Evolutionary conservation across 768 basidiomycete genomes (phyloP), one percentile per base, ranked within the genome.

Genomic region (Suillus luteus): DNA sequence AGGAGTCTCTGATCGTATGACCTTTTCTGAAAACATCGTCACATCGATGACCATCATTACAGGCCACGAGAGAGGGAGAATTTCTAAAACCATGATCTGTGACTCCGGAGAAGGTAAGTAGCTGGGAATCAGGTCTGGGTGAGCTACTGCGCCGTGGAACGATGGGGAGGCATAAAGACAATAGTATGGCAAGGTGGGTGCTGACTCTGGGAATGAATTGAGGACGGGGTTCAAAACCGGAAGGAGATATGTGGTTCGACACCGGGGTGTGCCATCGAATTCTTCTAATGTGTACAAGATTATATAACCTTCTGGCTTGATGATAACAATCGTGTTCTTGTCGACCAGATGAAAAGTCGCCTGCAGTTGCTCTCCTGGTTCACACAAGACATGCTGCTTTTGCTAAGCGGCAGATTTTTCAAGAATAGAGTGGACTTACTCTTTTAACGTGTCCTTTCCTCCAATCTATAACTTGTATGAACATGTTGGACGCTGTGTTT

Each of bases 391-490:
- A 55, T 55, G 17, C 55, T 55, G 35, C 35, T 37, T 55, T 22
- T 22, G 7, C 35, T 55, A 37, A 55, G n/a, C 7, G 6, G n/a
- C 12, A 37, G 35, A 22, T 5, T 22, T 22, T 37, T 37, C 7
- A 37, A 37, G n/a, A 37, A n/a, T 9, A 55, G n/a, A 37, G n/a
- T 15, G n/a, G n/a, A 55, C 55, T 55, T 37, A 55, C 35, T 35
- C n/a, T 37, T 37, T 37, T 15, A 6, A 37, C n/a, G 22, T 37
- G 35, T 22, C 55, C 55, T 37, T 37, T 55, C 33, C 35, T 55
- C 35, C 55, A 55, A 37, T 37, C 55, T n/a, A 55, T 55, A 7
- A 55, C 35, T 55, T 37, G 55, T 22, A 55, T 55, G 35, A n/a
- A 55, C 12, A 55, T 40, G 15, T 40, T 35, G 52, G 33, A 6